Evolutionary conservation across 495 filamentous ascomycete species (phyloP).

Genomic region (Hypoxylon fragiforme): DNA sequence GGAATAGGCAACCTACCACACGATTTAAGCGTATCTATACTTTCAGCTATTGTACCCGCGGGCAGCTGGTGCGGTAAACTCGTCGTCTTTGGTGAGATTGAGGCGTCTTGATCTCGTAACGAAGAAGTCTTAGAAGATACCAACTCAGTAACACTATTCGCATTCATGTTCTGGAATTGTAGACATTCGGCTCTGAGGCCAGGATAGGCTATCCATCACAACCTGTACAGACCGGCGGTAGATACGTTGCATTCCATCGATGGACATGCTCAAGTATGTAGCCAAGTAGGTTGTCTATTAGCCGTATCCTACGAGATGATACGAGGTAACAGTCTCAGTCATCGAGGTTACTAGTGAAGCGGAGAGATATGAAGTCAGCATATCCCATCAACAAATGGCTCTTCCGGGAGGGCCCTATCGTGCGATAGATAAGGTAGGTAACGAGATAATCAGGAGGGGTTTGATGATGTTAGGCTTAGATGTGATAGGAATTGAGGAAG

Average conservation of each 20-base stretch:
- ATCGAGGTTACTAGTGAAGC: conserved; percentile 16
- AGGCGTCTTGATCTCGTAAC: conserved; percentile 20
- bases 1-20: conserved; percentile 27
- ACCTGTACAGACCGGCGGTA: conserved; percentile 17
- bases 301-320: conserved; percentile 18
- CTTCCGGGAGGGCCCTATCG: conserved; percentile 12
- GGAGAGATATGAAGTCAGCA: conserved; percentile 16
- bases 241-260: conserved; percentile 36
- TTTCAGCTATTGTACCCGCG: conserved; percentile 14
- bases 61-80: conserved; percentile 13
- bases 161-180: background rate
- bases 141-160: background rate
- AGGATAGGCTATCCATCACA: conserved; percentile 16
- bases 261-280: background rate
- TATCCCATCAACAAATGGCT: conserved; percentile 25
- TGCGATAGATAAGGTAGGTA: conserved; percentile 33
- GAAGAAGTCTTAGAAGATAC: conserved; percentile 2
- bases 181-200: conserved; percentile 8
- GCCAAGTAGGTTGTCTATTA: conserved; percentile 8
- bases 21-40: conserved; percentile 19
- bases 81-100: conserved; percentile 3
- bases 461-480: conserved; percentile 14
- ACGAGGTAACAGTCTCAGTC: conserved; percentile 28
- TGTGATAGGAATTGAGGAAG: conserved; percentile 31
- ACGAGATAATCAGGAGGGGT: conserved; percentile 30